Evolutionary conservation across 805 yeast genomes (phyloP), one percentile per base, ranked within the genome.

Genomic region (Saccharomycopsis synnaedendra): DNA sequence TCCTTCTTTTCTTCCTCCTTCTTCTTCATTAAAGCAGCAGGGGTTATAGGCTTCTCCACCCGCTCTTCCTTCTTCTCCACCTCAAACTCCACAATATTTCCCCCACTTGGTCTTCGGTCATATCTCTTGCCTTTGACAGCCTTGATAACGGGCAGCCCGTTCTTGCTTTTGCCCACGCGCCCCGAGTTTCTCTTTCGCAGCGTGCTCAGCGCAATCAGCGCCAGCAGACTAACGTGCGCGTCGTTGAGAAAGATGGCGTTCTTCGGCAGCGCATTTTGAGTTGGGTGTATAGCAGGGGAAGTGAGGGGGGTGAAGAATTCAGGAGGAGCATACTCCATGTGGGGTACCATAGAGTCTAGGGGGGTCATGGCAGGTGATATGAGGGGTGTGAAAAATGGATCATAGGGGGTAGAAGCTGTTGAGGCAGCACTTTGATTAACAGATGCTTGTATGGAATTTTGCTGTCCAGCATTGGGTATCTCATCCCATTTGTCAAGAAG

Each of bases 331-430:
- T n/a, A 9, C 10, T 8, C 8, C 36, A 8, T 40, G 11, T 50
- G 47, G 9, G 43, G 31, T 3, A 50, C 32, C 51, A 50, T 45
- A 5, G 58, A 49, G 32, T 65, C 86, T 56, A 72, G 56, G 1
- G 87, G 87, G 3, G 87, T 76, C 10, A 78, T 82, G 6, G 84
- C 80, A 0, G 94, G 94, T 2, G 89, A 81, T 1, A 81, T 75
- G 51, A 84, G 67, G 0, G 94, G 93, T 1, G 93, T 84, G 62
- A 81, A 84, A 4, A 75, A 75, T 44, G 36, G 10, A 34, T 34
- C 10, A n/a, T n/a, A 8, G 36, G 75, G 75, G 52, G 75, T 80
- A 1, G 82, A 78, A 7, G 11, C 11, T 19, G 11, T 39, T 9
- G 29, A 9, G 3, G 36, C 41, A 27, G 41, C 41, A 39, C 41